Evolutionary conservation across 2,329 filamentous ascomycete species (phyloP).

Genomic region (Penicillium sp.): DNA sequence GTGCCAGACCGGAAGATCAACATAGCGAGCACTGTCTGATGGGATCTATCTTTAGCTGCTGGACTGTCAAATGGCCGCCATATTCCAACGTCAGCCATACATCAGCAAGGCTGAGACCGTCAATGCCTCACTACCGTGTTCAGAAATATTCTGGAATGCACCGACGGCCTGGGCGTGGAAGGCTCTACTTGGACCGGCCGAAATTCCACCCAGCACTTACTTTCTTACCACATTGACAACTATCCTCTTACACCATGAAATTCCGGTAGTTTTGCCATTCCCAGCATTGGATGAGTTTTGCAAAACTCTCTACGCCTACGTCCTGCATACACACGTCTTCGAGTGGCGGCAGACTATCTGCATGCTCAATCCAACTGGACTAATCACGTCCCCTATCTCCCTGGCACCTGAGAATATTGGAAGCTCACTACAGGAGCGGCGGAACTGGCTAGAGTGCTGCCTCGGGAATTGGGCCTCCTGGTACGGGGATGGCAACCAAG

Average conservation of each 20-base stretch:
- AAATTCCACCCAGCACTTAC: not conserved
- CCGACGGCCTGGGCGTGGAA: not conserved
- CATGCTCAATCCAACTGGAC: conserved; percentile 14
- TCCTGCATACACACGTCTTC: conserved; percentile 15
- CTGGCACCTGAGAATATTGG: not conserved
- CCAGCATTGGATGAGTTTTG: conserved; percentile 4
- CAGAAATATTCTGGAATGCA: not conserved
- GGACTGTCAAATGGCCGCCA: not conserved
- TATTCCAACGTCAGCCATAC: not conserved
- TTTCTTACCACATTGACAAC: not conserved
- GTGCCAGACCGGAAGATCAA: not conserved
- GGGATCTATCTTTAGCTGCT: not conserved
- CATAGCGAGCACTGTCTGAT: not conserved
- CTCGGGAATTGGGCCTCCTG: not conserved
- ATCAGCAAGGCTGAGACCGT: not conserved
- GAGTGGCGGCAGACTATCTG: conserved; percentile 17
- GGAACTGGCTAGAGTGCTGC: not conserved
- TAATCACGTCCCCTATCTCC: conserved; percentile 4
- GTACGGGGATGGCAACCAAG: not conserved
- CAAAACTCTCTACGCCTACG: conserved; percentile 13
- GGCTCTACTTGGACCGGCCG: not conserved
- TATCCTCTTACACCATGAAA: not conserved
- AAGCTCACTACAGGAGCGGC: not conserved
- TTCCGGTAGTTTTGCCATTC: not conserved
- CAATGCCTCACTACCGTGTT: not conserved